Base-by-base conservation (phyloP, 2,329 filamentous ascomycete species). In the Colletotrichum tamarilloi region DNA sequence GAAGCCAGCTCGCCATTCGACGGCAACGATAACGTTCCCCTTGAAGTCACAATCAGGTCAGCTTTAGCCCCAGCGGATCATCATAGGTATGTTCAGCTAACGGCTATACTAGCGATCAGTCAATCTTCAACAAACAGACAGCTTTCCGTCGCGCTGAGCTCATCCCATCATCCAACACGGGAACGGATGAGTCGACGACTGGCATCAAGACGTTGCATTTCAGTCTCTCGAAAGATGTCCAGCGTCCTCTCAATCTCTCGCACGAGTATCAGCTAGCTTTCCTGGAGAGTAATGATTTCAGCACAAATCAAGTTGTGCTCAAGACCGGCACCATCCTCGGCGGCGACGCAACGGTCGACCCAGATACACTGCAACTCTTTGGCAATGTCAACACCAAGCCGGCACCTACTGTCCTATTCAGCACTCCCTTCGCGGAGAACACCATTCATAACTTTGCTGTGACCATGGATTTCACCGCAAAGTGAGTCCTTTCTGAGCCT, bases 401-500 rank as follows among this genome's bases (percentile, higher is more conserved):
- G 4, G 22, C 32, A 38, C 80, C 81, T 67, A 83, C 84, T 73
- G 77, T 86, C 19, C 80, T 92, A 2, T 91, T 87, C 78, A 84
- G 82, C 30, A 84, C 85, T 0, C 82, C 85, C 1, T 91, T 91
- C 66, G 82, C 84, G 14, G 79, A 81, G 46, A 84, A 80, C 14
- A 81, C 85, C n/a, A 90, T 89, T 84, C 88, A 92, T 78, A 92
- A 92, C 82, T 92, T 92, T 83, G 90, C 86, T 5, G 71, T 91
- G 30, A 87, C 85, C 16, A 80, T 91, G 24, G 86, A 92, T 79
- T 92, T 90, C 78, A 81, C 82, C 57, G 82, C 85, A 64, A 87
- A 89, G 88, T 90, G 80, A 59, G 86, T 81, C 42, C 42, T 58
- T 9, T 28, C 56, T 8, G 19, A 49, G 8, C 12, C n/a, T 9